Evolutionary conservation across 139 green algal genomes (phyloP), one percentile per base, ranked within the genome.

Genomic region (Coelastrella sp.): DNA sequence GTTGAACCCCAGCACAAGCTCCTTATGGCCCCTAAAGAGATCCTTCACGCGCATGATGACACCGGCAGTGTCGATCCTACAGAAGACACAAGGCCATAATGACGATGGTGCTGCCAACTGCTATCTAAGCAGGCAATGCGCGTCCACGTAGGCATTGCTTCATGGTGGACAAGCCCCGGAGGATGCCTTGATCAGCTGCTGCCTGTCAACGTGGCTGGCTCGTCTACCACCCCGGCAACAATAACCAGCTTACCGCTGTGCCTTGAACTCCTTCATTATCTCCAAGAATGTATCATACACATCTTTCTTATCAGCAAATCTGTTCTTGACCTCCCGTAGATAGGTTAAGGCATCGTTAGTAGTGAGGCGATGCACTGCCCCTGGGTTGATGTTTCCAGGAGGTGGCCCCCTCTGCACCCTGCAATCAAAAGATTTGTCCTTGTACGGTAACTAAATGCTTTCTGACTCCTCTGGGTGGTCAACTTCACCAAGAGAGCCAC

Each of bases 211-310:
- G 68, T 56, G 79, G 56, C 68, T n/a, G 79, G 56, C 61, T 14
- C 79, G 68, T 61, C 79, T 85, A 87, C 82, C 49, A 75, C 35
- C 73, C 49, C 60, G 27, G 82, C 82, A 87, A 87, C 82, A 87
- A 74, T 87, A 56, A 68, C 82, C 24, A 60, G 24, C 92, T 22
- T 85, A 99, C 97, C 92, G 95, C 88, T 98, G 94, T 5, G 98
- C 94, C 90, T 99, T 99, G 95, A 99, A 99, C 90, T 99, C 96
- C 93, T 99, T 99, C 98, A 99, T 99, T 85, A 99, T 99, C 76
- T 99, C 98, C 89, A 99, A 90, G 87, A 99, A 99, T 9, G 95
- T 97, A 87, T 99, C 95, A 91, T 98, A 98, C 8, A 98, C 96
- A 19, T 96, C 92, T 82, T 97, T 98, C 73, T 96, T 91, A 86